A percentile compares a stretch with the other conserved stretches of the same genome.
These are phyloP conservation scores for Cladorrhinum sp. DNA, from an alignment of 2,329 filamentous ascomycete species.

Conservation along the genomic window DNA sequence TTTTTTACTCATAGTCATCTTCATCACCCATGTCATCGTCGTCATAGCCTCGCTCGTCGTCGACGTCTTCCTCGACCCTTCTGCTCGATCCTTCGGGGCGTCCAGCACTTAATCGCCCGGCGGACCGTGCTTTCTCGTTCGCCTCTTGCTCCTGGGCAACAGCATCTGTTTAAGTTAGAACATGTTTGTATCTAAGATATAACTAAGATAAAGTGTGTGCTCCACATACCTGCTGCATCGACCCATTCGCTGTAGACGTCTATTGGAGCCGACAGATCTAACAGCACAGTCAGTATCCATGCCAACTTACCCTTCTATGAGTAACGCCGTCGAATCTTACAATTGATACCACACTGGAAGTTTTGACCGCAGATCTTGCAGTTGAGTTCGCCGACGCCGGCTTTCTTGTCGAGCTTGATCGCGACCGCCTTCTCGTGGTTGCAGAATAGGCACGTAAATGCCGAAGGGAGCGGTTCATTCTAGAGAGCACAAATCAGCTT, in stretches of 20 bases:
- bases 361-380: slow-evolving; percentile 94
- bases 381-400: slow-evolving; percentile 75
- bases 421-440: slow-evolving; percentile 93
- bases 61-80: slow-evolving; percentile 33
- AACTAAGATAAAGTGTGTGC: background rate
- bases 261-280: slow-evolving; percentile 84
- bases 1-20: slow-evolving; percentile 50
- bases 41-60: slow-evolving; percentile 55
- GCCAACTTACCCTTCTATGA: background rate
- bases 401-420: slow-evolving; percentile 92
- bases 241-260: slow-evolving; percentile 99
- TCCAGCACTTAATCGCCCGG: slow-evolving; percentile 10
- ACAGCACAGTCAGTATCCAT: slow-evolving; percentile 1
- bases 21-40: slow-evolving; percentile 53
- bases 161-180: slow-evolving; percentile 28
- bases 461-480: slow-evolving; percentile 70
- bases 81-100: slow-evolving; percentile 15
- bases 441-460: slow-evolving; percentile 97
- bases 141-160: slow-evolving; percentile 25
- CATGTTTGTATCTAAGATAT: background rate
- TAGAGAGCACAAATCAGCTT: slow-evolving; percentile 30
- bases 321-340: slow-evolving; percentile 47
- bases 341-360: slow-evolving; percentile 91
- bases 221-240: slow-evolving; percentile 65
- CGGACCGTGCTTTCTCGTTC: background rate